phyloP scores from a whole-genome alignment of 2,329 filamentous ascomycete species.

The Microdochium trichocladiopsis region DNA sequence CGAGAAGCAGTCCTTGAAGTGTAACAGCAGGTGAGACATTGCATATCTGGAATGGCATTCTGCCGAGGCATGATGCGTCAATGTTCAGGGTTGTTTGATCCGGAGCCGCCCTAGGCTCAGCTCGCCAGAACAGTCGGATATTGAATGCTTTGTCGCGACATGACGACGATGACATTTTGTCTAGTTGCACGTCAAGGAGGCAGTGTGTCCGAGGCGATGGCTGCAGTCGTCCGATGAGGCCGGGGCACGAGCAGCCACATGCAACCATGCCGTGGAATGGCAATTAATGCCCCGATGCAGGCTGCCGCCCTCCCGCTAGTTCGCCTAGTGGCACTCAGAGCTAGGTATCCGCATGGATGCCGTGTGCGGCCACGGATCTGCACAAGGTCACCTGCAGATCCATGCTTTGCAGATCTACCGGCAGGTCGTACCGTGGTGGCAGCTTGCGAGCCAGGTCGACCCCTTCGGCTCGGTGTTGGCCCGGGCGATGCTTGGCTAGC shows the following conservation, averaged over 20 bases:
- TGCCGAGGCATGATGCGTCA: too few species aligned
- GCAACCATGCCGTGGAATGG: background rate
- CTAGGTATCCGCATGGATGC: background rate
- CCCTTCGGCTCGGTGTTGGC: background rate
- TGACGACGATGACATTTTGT: too few species aligned
- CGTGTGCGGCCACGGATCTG: background rate
- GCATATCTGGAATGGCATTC: too few species aligned
- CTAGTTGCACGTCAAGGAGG: too few species aligned
- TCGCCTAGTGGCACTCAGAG: background rate
- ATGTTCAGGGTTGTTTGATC: too few species aligned
- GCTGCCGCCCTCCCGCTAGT: background rate
- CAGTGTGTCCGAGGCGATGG: too few species aligned
- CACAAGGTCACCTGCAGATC: background rate
- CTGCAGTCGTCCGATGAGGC: background rate
- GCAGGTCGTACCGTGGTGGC: background rate
- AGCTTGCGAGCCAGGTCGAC: background rate
- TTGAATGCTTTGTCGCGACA: too few species aligned
- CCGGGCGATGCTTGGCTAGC: too few species aligned
- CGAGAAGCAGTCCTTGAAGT: too few species aligned
- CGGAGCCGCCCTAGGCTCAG: too few species aligned
- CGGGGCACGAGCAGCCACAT: background rate
- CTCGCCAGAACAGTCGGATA: too few species aligned
- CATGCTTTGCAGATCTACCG: background rate
- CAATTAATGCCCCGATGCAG: background rate
- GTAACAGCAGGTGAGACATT: too few species aligned